phyloP scores from a whole-genome alignment of 1,284 basidiomycete species.

The Cryptococcus amylolentus region DNA sequence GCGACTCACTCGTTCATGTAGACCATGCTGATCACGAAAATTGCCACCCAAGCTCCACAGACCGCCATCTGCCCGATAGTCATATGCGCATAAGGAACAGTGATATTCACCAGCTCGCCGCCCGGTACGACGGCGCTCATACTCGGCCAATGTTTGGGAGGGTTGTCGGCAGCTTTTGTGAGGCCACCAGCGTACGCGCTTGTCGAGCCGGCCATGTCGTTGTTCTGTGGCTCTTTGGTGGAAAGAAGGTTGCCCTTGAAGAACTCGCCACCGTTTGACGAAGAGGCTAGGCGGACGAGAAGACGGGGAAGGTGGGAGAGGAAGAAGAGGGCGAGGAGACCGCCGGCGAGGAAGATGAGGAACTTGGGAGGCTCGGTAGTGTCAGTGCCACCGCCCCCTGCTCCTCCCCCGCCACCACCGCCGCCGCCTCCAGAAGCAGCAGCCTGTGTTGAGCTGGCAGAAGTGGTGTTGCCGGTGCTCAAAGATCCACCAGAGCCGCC shows the following conservation, averaged over 20 bases:
- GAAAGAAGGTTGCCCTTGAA: background rate
- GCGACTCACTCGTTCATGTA: conserved; percentile 7
- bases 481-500: too few species aligned
- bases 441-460: background rate
- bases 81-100: background rate
- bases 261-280: background rate
- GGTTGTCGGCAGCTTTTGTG: background rate
- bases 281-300: background rate
- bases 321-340: background rate
- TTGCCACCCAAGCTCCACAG: conserved; percentile 1
- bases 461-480: background rate
- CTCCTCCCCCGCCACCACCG: background rate
- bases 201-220: background rate
- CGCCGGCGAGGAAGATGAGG: background rate
- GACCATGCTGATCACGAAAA: conserved; percentile 2
- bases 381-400: background rate
- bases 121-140: conserved; percentile 3
- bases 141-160: conserved; percentile 2
- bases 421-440: background rate
- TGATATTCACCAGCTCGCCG: background rate
- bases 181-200: background rate
- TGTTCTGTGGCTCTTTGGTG: background rate
- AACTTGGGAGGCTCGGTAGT: background rate
- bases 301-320: background rate
- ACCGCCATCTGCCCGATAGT: conserved; percentile 7